phyloP scores from a whole-genome alignment of 129 eudicot genomes.

The Tagetes erecta region DNA sequence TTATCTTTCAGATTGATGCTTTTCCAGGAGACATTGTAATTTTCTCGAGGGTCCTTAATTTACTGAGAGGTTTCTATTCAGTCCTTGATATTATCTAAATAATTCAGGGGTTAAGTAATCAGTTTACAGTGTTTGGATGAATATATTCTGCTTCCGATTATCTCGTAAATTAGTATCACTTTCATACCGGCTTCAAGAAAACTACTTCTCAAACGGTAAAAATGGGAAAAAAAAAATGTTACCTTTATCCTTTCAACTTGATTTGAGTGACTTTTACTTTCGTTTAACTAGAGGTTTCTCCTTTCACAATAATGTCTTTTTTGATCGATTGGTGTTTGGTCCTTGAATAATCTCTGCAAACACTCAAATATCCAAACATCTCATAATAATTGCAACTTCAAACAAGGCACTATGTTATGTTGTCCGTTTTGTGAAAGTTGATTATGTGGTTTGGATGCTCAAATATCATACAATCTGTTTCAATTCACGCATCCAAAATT shows the following conservation, averaged over 20 bases:
- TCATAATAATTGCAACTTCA: neutral
- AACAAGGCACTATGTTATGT: neutral
- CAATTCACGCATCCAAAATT: neutral
- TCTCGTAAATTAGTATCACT: neutral
- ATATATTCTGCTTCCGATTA: neutral
- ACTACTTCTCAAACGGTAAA: neutral
- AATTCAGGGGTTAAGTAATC: neutral
- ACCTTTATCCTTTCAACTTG: neutral
- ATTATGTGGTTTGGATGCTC: constrained; percentile 4
- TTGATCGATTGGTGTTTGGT: neutral
- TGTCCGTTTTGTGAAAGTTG: neutral
- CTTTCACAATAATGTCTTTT: neutral
- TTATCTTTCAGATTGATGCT: constrained; percentile 83
- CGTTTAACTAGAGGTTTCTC: neutral
- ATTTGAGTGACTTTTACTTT: neutral
- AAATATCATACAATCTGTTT: neutral
- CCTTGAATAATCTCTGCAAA: neutral
- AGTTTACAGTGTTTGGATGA: constrained; percentile 8
- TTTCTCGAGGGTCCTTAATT: constrained; percentile 86
- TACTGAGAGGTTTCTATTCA: constrained; percentile 72
- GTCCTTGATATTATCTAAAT: constrained; percentile 3
- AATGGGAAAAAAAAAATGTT: neutral
- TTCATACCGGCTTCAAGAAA: neutral
- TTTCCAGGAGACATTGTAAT: constrained; percentile 98
- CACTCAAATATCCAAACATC: neutral